phyloP scores from a whole-genome alignment of 1,284 basidiomycete genomes.

The Ceratobasidium sp. region DNA sequence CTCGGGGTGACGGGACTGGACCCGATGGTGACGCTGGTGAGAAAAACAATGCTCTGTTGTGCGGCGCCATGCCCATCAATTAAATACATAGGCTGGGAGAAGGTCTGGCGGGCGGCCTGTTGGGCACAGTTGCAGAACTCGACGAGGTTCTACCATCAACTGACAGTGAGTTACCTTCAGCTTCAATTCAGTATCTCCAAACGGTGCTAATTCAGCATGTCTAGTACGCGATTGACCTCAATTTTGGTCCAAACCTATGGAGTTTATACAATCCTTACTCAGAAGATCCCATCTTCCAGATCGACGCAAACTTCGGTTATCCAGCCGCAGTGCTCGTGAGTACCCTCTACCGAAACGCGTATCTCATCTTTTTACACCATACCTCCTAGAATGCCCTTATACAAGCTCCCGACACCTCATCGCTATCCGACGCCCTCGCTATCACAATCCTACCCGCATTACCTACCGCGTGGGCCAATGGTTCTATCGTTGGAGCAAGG shows the following conservation, averaged over 20 bases:
- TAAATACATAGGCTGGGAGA: slow-evolving; percentile 73
- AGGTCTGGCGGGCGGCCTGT: slow-evolving; percentile 77
- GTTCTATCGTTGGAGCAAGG: slow-evolving; percentile 61
- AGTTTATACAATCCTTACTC: slow-evolving; percentile 71
- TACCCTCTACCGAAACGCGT: slow-evolving; percentile 5
- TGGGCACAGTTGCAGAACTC: slow-evolving; percentile 79
- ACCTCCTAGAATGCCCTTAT: slow-evolving; percentile 81
- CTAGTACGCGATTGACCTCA: slow-evolving; percentile 72
- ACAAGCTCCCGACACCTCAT: slow-evolving; percentile 76
- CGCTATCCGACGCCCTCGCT: slow-evolving; percentile 63
- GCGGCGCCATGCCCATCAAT: too few species aligned
- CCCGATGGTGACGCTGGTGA: slow-evolving; percentile 74
- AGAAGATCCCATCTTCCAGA: slow-evolving; percentile 74
- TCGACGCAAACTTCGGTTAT: slow-evolving; percentile 80
- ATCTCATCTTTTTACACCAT: too few species aligned
- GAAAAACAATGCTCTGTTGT: too few species aligned
- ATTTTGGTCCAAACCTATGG: slow-evolving; percentile 76
- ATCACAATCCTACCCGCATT: slow-evolving; percentile 76
- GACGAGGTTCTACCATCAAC: slow-evolving; percentile 72
- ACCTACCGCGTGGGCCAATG: slow-evolving; percentile 71
- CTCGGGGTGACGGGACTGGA: slow-evolving; percentile 78
- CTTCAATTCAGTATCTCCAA: too few species aligned
- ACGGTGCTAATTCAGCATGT: too few species aligned
- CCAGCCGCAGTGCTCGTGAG: slow-evolving; percentile 75
- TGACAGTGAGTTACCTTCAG: slow-evolving; percentile 67